Evolutionary conservation across 2,329 filamentous ascomycete genomes (phyloP).

Genomic region (Dendrostoma leiphaemia): DNA sequence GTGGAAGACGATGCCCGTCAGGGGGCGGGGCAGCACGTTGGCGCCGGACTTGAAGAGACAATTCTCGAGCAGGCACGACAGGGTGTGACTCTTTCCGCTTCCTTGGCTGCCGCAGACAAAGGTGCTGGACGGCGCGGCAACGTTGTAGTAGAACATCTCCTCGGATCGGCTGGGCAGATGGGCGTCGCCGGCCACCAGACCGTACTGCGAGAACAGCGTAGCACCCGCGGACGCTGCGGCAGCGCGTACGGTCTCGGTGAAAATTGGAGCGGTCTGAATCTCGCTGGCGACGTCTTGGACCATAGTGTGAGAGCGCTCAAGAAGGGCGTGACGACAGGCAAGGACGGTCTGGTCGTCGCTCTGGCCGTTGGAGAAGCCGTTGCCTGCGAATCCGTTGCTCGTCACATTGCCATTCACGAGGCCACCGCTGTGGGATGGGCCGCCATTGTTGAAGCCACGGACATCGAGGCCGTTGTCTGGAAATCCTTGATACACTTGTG

Average conservation of each 20-base stretch:
- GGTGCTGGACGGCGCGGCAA: conserved; percentile 49
- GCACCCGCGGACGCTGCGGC: background rate
- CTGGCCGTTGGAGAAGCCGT: too few relatives aligned
- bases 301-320: too few relatives aligned
- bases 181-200: conserved; percentile 28
- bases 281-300: conserved; percentile 27
- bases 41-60: conserved; percentile 47
- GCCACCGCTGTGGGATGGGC: too few relatives aligned
- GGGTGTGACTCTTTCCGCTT: conserved; percentile 62
- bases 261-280: conserved; percentile 28
- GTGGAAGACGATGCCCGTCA: conserved; percentile 64
- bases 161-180: too few relatives aligned
- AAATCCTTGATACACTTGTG: too few relatives aligned
- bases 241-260: conserved; percentile 28
- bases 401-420: too few relatives aligned
- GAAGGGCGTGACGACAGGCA: too few relatives aligned
- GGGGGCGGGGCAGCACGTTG: conserved; percentile 46
- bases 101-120: conserved; percentile 67
- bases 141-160: too few relatives aligned
- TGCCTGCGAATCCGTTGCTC: too few relatives aligned
- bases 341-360: too few relatives aligned
- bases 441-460: too few relatives aligned
- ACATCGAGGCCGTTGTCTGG: too few relatives aligned
- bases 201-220: conserved; percentile 28
- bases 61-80: conserved; percentile 56